Base-by-base conservation (phyloP, 179 eudicot species). In the Corrigiola litoralis region DNA sequence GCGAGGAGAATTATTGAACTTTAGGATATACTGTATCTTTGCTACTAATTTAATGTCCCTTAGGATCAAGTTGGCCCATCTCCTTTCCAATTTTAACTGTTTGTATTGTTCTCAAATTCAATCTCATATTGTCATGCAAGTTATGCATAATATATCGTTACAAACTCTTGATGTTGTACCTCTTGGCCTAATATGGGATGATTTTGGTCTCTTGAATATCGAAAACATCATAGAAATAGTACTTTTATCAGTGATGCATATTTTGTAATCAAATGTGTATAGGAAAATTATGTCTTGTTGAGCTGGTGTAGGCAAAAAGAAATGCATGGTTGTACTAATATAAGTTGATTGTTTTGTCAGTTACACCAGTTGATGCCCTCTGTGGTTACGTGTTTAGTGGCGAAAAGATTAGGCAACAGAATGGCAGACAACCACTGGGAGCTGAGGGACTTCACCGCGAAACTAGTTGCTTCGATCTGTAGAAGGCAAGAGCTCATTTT, bases 361-460 rank as follows among this genome's bases (percentile, higher is more conserved):
- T 83, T 89, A 40, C 96, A 91, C 80, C 96, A 91, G 73, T 70
- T 86, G 79, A 91, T 91, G 97, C 97, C 97, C 32, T 85, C 91
- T 33, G 85, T 91, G 61, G 82, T 91, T 74, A 88, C 96, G 27
- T 91, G 97, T 70, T 83, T 89, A 66, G 92, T 89, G 75, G 91
- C 91, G 6, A 91, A 77, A 79, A 79, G 89, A 65, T 68, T 89
- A 59, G 96, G 97, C 36, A 81, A 83, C 76, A 80, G 87, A 66
- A 71, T 84, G 61, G 82, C 94, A 8, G 91, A 91, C 67, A 80
- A 81, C 69, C 97, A 91, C 73, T 91, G 96, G 97, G 86, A 89
- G 66, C 87, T 89, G 42, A 74, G 96, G 67, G 89, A 89, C 78
- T 91, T 89, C 72, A 74, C 97, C 13, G 89, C 94, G 36, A 89